phyloP scores from a whole-genome alignment of 2,329 filamentous ascomycete genomes.

The Aureobasidium sp. region DNA sequence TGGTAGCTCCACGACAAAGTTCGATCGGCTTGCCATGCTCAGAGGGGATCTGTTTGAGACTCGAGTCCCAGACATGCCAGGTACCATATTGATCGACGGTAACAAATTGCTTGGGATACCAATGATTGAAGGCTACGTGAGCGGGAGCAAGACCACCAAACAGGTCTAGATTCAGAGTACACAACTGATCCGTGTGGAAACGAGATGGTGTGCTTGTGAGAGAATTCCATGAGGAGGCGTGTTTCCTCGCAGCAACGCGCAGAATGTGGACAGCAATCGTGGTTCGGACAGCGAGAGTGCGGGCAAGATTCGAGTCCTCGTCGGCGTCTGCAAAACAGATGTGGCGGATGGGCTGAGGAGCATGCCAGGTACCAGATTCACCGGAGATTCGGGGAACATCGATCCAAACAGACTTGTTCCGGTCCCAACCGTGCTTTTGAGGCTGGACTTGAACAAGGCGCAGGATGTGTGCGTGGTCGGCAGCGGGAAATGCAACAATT shows the following conservation, averaged over 20 bases:
- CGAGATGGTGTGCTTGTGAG: conserved; percentile 33
- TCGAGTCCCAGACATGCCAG: conserved; percentile 58
- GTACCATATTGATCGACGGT: conserved; percentile 56
- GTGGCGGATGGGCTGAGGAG: conserved; percentile 46
- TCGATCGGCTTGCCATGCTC: background rate
- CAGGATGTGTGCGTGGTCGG: conserved; percentile 50
- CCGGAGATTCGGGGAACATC: conserved; percentile 38
- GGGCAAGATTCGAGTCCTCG: conserved; percentile 24
- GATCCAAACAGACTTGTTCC: conserved; percentile 38
- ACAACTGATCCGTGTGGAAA: conserved; percentile 48
- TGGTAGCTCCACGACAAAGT: conserved; percentile 4
- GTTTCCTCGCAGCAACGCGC: background rate
- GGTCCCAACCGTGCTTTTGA: conserved; percentile 48
- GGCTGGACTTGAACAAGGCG: conserved; percentile 44
- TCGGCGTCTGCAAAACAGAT: conserved; percentile 41
- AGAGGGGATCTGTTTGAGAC: background rate
- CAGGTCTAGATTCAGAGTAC: conserved; percentile 42
- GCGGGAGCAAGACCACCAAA: conserved; percentile 50
- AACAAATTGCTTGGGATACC: conserved; percentile 51
- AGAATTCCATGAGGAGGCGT: background rate
- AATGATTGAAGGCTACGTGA: conserved; percentile 58
- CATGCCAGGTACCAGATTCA: conserved; percentile 47
- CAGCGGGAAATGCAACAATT: conserved; percentile 32
- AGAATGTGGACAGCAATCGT: background rate
- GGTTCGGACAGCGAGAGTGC: conserved; percentile 2